Percentiles rank a stretch among this genome's conserved stretches.
Evolutionary conservation across 768 basidiomycete genomes (phyloP).

Genomic region (Tulasnella sp.): DNA sequence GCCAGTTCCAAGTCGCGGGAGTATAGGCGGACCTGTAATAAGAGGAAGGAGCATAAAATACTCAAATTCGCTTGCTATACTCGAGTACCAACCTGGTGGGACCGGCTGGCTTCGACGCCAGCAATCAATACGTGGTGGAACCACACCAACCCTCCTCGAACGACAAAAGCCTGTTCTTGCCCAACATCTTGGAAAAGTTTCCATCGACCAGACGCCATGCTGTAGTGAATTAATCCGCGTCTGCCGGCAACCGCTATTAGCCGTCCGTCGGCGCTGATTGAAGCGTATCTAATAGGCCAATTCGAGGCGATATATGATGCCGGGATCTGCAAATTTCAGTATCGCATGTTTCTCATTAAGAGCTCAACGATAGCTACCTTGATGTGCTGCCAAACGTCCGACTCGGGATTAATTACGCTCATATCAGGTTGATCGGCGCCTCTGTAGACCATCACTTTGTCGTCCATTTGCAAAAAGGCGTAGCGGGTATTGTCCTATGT

Average conservation of each 20-base stretch:
- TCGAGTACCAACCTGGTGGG: slow-evolving; percentile 49
- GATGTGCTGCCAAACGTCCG: slow-evolving; percentile 96
- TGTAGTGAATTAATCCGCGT: slow-evolving; percentile 86
- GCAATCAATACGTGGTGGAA: slow-evolving; percentile 92
- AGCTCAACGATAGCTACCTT: slow-evolving; percentile 41
- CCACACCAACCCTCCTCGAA: slow-evolving; percentile 90
- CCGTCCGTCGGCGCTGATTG: slow-evolving; percentile 80
- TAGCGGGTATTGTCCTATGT: slow-evolving; percentile 89
- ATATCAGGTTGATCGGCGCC: slow-evolving; percentile 97
- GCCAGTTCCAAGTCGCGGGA: slow-evolving; percentile 84
- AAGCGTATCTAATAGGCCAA: slow-evolving; percentile 90
- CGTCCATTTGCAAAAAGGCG: slow-evolving; percentile 92
- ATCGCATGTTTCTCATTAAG: background rate
- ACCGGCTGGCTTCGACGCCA: slow-evolving; percentile 71
- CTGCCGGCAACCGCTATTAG: slow-evolving; percentile 88
- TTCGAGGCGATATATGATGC: slow-evolving; percentile 78
- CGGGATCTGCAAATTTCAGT: slow-evolving; percentile 49
- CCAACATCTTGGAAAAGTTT: slow-evolving; percentile 70
- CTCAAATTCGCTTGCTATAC: background rate
- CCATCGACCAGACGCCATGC: slow-evolving; percentile 89
- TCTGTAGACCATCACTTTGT: slow-evolving; percentile 83
- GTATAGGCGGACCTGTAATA: slow-evolving; percentile 71
- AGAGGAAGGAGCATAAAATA: background rate
- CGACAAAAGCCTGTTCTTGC: slow-evolving; percentile 79
- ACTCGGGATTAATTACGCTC: slow-evolving; percentile 96